Percentiles rank a stretch among this genome's conserved stretches.
phyloP scores from a whole-genome alignment of 805 yeast genomes.

The Kazachstania viticola region DNA sequence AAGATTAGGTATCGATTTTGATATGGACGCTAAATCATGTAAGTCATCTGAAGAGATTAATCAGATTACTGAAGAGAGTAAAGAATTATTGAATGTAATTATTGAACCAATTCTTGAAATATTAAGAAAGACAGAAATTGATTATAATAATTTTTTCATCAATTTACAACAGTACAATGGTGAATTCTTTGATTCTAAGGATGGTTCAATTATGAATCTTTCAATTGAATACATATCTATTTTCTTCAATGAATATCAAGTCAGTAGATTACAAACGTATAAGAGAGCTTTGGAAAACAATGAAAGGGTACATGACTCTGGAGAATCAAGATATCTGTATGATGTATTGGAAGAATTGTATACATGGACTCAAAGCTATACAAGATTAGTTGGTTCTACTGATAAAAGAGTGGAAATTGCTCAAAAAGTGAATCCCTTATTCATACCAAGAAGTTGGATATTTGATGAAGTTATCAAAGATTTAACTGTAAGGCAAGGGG shows the following conservation, averaged over 20 bases:
- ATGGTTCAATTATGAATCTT: slow-evolving; percentile 11
- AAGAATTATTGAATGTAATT: slow-evolving; percentile 24
- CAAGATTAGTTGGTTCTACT: slow-evolving; percentile 30
- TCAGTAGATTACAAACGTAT: slow-evolving; percentile 15
- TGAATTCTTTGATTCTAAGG: slow-evolving; percentile 24
- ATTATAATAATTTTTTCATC: slow-evolving; percentile 71
- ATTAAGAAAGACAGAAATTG: slow-evolving; percentile 51
- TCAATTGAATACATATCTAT: slow-evolving; percentile 8
- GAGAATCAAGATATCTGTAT: slow-evolving; percentile 26
- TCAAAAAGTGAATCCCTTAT: slow-evolving; percentile 53
- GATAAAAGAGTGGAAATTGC: slow-evolving; percentile 34
- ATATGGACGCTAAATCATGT: slow-evolving; percentile 7
- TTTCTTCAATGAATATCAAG: slow-evolving; percentile 12
- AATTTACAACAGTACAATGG: slow-evolving; percentile 41
- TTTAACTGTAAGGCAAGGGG: slow-evolving; percentile 39
- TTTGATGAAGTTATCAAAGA: slow-evolving; percentile 66
- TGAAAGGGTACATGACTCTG: slow-evolving; percentile 23
- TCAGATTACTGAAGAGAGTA: slow-evolving; percentile 5
- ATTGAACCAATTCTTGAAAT: slow-evolving; percentile 51
- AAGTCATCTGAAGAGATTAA: slow-evolving; percentile 3
- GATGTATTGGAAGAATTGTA: slow-evolving; percentile 32
- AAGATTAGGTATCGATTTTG: slow-evolving; percentile 53
- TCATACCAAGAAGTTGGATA: slow-evolving; percentile 78
- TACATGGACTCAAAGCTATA: slow-evolving; percentile 45
- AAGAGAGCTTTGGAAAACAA: neutral